Conservation (phyloP, 2,329 filamentous ascomycete species). For the Trichoderma sp. region DNA sequence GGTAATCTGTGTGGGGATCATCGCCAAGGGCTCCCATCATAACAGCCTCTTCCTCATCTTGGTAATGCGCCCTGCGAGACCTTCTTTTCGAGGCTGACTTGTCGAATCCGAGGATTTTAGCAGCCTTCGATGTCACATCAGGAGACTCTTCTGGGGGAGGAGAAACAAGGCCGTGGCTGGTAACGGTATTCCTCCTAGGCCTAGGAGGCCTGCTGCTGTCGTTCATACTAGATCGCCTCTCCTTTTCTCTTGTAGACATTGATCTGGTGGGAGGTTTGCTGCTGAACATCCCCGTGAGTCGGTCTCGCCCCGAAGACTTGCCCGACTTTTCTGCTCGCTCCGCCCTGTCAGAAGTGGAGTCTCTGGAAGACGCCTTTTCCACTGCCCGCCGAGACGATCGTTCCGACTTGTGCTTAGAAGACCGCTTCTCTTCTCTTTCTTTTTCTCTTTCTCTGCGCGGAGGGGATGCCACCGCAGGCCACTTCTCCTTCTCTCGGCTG, state of each 20-base stretch:
- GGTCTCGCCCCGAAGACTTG: slow-evolving; percentile 58
- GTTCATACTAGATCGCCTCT: slow-evolving; percentile 60
- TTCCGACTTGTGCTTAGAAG: slow-evolving; percentile 68
- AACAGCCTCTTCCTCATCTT: slow-evolving; percentile 55
- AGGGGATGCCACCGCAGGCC: slow-evolving; percentile 64
- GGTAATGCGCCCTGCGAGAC: slow-evolving; percentile 47
- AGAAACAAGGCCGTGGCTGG: slow-evolving; percentile 67
- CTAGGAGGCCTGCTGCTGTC: slow-evolving; percentile 52
- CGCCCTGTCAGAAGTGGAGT: slow-evolving; percentile 73
- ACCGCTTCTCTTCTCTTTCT: slow-evolving; percentile 49
- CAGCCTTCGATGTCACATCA: slow-evolving; percentile 73
- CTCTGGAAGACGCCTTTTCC: slow-evolving; percentile 66
- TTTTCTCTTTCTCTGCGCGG: slow-evolving; percentile 41
- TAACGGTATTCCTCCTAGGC: slow-evolving; percentile 69
- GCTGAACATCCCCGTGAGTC: slow-evolving; percentile 67
- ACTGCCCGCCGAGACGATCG: slow-evolving; percentile 57
- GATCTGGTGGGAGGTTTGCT: slow-evolving; percentile 69
- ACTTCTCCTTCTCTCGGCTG: slow-evolving; percentile 71
- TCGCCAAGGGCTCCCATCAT: slow-evolving; percentile 50
- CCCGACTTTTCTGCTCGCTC: slow-evolving; percentile 51
- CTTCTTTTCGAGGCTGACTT: slow-evolving; percentile 49
- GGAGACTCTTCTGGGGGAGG: slow-evolving; percentile 72
- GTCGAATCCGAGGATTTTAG: slow-evolving; percentile 70
- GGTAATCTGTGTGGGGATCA: slow-evolving; percentile 40
- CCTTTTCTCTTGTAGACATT: slow-evolving; percentile 69